Evolutionary conservation across 129 eudicot genomes (phyloP), one percentile per base, ranked within the genome.

Genomic region (Centaurea solstitialis): DNA sequence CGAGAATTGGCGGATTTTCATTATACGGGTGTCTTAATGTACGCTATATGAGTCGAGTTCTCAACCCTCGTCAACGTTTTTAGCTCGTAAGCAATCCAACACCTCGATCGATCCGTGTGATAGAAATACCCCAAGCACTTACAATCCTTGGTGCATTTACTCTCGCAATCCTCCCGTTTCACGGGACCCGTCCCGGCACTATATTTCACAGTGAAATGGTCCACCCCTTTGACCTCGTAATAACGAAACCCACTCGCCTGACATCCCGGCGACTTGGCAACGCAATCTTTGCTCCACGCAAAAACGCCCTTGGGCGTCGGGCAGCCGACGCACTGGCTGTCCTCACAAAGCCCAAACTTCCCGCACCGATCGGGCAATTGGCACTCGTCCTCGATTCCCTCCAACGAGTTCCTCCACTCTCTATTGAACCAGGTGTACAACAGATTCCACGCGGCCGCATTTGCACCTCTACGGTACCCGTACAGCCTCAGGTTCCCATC

Each of bases 1-100:
- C n/a, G n/a, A n/a, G n/a, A n/a, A n/a, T n/a, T n/a, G n/a, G n/a
- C n/a, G n/a, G n/a, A 26, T 1, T 26, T 2, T 26, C 30, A 26
- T 2, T 26, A 2, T 1, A 26, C 2, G 30, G 30, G 30, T 26
- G 76, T 79, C 62, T 89, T 87, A 3, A 89, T 87, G 74, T 72
- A 87, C 0, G 72, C 91, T 82, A 82, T 80, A 75, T 82, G 77
- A 15, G 77, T 87, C 6, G 74, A 77, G 20, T 83, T 83, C 35
- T 39, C 78, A 5, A 80, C 86, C 9, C 65, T 57, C 0, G 77
- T 81, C 9, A 84, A 80, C 6, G 90, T 89, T 72, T 75, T 84
- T 18, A 89, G 79, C 12, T 89, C 90, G 50, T 87, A 82, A 13
- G 88, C 86, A 20, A 89, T 76, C 93, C 93, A 89, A 76, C 93